Evolutionary conservation across 2,329 filamentous ascomycete species (phyloP).

Genomic region (Ophiosphaerella herpotricha): DNA sequence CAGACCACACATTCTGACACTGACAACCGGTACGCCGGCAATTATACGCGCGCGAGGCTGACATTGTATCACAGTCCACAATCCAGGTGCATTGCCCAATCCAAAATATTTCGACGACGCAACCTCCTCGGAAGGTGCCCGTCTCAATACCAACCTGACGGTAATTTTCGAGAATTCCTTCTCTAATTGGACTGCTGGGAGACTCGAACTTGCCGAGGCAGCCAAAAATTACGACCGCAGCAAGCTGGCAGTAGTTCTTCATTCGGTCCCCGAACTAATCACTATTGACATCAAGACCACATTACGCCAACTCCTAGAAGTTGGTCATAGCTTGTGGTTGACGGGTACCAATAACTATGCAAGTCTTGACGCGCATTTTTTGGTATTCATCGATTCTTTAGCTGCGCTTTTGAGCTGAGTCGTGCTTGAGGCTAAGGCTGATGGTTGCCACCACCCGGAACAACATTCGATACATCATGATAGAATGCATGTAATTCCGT

Average conservation of each 20-base stretch:
- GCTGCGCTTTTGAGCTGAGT: conserved; percentile 14
- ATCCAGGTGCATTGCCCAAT: conserved; percentile 27
- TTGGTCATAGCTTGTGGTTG: conserved; percentile 21
- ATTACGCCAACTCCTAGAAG: conserved; percentile 17
- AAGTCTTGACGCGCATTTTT: conserved; percentile 20
- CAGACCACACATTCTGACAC: conserved; percentile 7
- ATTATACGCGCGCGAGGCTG: conserved; percentile 28
- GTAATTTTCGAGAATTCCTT: conserved; percentile 29
- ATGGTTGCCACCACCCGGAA: conserved; percentile 1
- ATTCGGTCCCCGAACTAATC: conserved; percentile 22
- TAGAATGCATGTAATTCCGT: not conserved
- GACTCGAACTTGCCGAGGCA: conserved; percentile 10
- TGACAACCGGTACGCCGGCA: conserved; percentile 21
- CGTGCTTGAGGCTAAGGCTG: conserved; percentile 1
- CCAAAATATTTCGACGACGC: conserved; percentile 20
- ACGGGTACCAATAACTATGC: conserved; percentile 24
- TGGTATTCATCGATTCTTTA: conserved; percentile 21
- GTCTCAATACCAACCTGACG: conserved; percentile 13
- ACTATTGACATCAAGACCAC: conserved; percentile 12
- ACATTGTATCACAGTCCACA: conserved; percentile 28
- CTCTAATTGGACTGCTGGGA: conserved; percentile 13
- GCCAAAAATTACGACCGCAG: conserved; percentile 16
- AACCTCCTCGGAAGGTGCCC: conserved; percentile 4
- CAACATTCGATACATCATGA: conserved; percentile 1
- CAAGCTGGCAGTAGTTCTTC: conserved; percentile 22